Evolutionary conservation across 441 rosid species (phyloP).

Genomic region (Brassica balearica): DNA sequence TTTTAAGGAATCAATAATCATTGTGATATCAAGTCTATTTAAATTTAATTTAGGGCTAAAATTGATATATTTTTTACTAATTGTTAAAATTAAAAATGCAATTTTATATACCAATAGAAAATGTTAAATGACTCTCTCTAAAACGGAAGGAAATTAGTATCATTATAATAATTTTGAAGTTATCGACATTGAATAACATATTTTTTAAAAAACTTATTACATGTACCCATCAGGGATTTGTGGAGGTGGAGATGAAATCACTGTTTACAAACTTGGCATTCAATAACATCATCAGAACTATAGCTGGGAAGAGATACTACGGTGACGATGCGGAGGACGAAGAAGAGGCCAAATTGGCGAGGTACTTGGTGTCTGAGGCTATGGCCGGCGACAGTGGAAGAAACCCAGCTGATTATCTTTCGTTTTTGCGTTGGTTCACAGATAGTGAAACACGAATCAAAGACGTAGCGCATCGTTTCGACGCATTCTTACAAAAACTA

Average conservation of each 20-base stretch:
- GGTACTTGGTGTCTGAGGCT: conserved; percentile 20
- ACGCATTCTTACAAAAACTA: conserved; percentile 7
- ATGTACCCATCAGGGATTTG: conserved; percentile 8
- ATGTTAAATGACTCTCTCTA: too few species aligned
- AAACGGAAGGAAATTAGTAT: too few species aligned
- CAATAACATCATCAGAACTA: conserved; percentile 19
- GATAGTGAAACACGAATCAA: not conserved
- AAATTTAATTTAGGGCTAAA: too few species aligned
- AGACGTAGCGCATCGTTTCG: conserved; percentile 17
- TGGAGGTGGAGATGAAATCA: conserved; percentile 39
- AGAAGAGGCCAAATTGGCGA: conserved; percentile 17
- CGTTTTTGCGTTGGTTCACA: conserved; percentile 40
- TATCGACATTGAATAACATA: not conserved
- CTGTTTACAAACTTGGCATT: not conserved
- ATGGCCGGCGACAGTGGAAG: conserved; percentile 13
- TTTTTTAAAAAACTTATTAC: not conserved
- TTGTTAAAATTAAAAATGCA: too few species aligned
- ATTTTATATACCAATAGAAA: too few species aligned
- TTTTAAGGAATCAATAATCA: too few species aligned
- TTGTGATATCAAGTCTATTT: too few species aligned
- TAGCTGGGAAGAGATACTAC: conserved; percentile 16
- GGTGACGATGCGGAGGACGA: conserved; percentile 13
- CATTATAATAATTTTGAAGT: not conserved
- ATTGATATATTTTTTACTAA: too few species aligned
- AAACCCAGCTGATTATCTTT: conserved; percentile 35